A percentile compares a stretch with the other conserved stretches of the same genome.
Evolutionary conservation across 2,329 filamentous ascomycete genomes (phyloP).

Genomic region (Mariannaea elegans): DNA sequence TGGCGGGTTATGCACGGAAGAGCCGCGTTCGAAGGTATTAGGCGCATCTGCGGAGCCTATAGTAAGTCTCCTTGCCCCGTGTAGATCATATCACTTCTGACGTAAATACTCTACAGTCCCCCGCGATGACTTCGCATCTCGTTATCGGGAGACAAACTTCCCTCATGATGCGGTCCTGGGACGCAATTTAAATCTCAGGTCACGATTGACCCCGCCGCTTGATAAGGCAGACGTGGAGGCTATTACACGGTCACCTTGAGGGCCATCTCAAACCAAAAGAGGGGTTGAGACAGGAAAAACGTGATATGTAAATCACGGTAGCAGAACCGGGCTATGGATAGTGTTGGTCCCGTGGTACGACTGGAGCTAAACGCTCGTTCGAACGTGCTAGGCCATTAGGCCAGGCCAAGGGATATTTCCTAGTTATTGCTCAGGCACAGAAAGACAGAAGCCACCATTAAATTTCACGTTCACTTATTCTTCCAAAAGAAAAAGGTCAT

Average conservation of each 20-base stretch:
- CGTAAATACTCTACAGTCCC: slow-evolving; percentile 62
- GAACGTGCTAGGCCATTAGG: no score
- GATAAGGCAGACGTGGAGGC: slow-evolving; percentile 6
- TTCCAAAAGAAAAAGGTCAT: no score
- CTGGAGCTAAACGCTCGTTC: no score
- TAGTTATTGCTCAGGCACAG: no score
- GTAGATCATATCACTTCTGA: slow-evolving; percentile 10
- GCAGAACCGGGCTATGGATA: no score
- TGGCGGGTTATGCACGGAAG: slow-evolving; percentile 93
- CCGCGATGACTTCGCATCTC: slow-evolving; percentile 81
- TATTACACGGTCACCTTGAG: slow-evolving; percentile 17
- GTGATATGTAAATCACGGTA: background rate
- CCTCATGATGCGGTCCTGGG: slow-evolving; percentile 54
- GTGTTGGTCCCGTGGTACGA: no score
- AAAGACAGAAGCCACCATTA: no score
- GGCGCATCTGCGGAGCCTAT: slow-evolving; percentile 91
- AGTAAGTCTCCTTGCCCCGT: slow-evolving; percentile 63
- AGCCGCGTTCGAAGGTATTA: slow-evolving; percentile 80
- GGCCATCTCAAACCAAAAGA: background rate
- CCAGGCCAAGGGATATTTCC: no score
- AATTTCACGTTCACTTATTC: no score
- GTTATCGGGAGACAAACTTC: slow-evolving; percentile 77
- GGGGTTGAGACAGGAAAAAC: slow-evolving; percentile 59
- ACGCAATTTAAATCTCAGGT: slow-evolving; percentile 44
- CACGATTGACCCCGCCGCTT: slow-evolving; percentile 2